Evolutionary conservation across 2,329 filamentous ascomycete genomes (phyloP).

Genomic region (Trichoderma gracile): DNA sequence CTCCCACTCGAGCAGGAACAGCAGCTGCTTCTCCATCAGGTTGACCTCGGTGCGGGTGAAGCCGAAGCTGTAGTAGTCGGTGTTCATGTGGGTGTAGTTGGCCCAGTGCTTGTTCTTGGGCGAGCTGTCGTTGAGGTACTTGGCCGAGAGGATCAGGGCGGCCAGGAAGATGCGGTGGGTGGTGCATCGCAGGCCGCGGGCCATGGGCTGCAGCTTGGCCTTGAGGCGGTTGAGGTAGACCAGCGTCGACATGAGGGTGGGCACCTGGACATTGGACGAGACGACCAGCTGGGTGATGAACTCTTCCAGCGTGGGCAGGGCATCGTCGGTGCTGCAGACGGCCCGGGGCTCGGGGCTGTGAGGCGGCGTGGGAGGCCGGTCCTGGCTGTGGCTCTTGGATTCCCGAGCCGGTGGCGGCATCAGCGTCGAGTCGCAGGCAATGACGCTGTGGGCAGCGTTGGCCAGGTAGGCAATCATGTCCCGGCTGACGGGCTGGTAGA

Average conservation of each 20-base stretch:
- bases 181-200: constrained; percentile 94
- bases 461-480: constrained; percentile 80
- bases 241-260: constrained; percentile 93
- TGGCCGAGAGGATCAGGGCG: constrained; percentile 80
- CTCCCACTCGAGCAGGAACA: constrained; percentile 94
- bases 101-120: constrained; percentile 99
- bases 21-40: constrained; percentile 98
- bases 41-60: constrained; percentile 97
- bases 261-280: constrained; percentile 93
- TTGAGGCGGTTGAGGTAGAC: constrained; percentile 89
- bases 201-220: constrained; percentile 83
- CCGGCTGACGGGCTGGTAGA: constrained; percentile 72
- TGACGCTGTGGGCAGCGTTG: constrained; percentile 72
- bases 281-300: constrained; percentile 92
- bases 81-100: constrained; percentile 79
- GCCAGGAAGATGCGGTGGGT: constrained; percentile 97
- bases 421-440: constrained; percentile 69
- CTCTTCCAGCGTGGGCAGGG: constrained; percentile 77
- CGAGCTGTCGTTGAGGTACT: constrained; percentile 97
- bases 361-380: constrained; percentile 52
- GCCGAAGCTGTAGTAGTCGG: constrained; percentile 68
- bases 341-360: constrained; percentile 51
- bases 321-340: constrained; percentile 50
- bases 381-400: constrained; percentile 32
- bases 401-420: constrained; percentile 48